phyloP scores from a whole-genome alignment of 2,329 filamentous ascomycete species.

The Aspergillus floridensis region DNA sequence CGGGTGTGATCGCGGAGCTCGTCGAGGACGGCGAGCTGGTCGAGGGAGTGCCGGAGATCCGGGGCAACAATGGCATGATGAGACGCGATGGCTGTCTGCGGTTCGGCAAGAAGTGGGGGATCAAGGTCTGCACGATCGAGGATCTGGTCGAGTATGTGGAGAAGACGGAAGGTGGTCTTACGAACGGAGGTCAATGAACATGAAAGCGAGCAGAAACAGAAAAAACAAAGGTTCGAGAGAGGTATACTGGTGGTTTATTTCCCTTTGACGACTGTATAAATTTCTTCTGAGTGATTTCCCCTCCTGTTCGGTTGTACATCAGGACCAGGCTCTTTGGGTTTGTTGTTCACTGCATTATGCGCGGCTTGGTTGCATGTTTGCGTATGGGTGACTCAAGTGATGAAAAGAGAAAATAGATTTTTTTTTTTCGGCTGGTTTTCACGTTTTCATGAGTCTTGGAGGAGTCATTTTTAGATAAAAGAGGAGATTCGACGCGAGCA shows the following conservation, averaged over 20 bases:
- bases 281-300: slow-evolving; percentile 5
- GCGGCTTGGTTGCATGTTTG: background rate
- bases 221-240: background rate
- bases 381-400: background rate
- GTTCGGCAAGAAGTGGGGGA: slow-evolving; percentile 83
- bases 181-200: slow-evolving; percentile 38
- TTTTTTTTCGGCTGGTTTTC: background rate
- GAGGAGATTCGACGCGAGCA: background rate
- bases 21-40: slow-evolving; percentile 80
- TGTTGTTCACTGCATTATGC: slow-evolving; percentile 1
- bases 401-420: background rate
- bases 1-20: slow-evolving; percentile 84
- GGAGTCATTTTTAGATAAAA: background rate
- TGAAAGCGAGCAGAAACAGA: background rate
- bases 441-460: background rate
- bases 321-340: background rate
- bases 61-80: slow-evolving; percentile 78
- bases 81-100: slow-evolving; percentile 79
- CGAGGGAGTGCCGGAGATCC: slow-evolving; percentile 63
- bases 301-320: background rate
- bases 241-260: background rate
- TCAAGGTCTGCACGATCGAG: slow-evolving; percentile 94
- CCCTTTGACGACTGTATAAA: background rate
- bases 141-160: slow-evolving; percentile 79
- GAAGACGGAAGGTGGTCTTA: slow-evolving; percentile 60